phyloP scores from a whole-genome alignment of 345 rosid species.

The Acer campestre region DNA sequence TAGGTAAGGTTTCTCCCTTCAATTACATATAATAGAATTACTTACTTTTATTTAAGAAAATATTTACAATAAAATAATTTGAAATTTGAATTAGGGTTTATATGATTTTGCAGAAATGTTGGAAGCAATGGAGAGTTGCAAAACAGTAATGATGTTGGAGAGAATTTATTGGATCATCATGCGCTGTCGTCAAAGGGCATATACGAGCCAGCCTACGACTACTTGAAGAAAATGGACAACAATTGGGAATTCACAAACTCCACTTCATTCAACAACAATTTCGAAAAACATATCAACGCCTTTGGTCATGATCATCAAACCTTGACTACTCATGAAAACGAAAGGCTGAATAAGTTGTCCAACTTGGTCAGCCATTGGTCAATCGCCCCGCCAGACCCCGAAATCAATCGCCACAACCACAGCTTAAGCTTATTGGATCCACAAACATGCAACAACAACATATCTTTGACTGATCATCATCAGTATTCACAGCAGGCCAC shows the following conservation, averaged over 20 bases:
- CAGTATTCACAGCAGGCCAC: constrained; percentile 24
- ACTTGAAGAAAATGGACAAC: constrained; percentile 48
- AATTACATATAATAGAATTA: too few species aligned
- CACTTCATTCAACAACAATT: constrained; percentile 28
- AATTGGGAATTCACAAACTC: constrained; percentile 46
- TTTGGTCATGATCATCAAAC: constrained; percentile 3
- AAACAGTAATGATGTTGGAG: constrained; percentile 47
- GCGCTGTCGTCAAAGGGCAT: constrained; percentile 51
- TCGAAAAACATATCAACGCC: constrained; percentile 36
- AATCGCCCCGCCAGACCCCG: constrained; percentile 64
- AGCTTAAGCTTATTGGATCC: constrained; percentile 19
- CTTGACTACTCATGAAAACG: constrained; percentile 24
- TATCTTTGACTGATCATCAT: constrained; percentile 32
- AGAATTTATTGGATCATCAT: constrained; percentile 47
- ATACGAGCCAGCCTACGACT: constrained; percentile 49
- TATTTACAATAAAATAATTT: too few species aligned
- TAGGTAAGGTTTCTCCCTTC: too few species aligned
- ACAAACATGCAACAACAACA: constrained; percentile 37
- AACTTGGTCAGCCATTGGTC: constrained; percentile 70
- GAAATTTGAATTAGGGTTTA: not conserved
- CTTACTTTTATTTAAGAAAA: too few species aligned
- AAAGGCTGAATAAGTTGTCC: constrained; percentile 50
- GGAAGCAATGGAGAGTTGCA: constrained; percentile 47
- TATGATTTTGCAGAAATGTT: constrained; percentile 33
- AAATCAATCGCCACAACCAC: constrained; percentile 31